These are phyloP conservation scores for Lathyrus sativus DNA, from an alignment of 306 rosid species.

Conservation along the genomic window DNA sequence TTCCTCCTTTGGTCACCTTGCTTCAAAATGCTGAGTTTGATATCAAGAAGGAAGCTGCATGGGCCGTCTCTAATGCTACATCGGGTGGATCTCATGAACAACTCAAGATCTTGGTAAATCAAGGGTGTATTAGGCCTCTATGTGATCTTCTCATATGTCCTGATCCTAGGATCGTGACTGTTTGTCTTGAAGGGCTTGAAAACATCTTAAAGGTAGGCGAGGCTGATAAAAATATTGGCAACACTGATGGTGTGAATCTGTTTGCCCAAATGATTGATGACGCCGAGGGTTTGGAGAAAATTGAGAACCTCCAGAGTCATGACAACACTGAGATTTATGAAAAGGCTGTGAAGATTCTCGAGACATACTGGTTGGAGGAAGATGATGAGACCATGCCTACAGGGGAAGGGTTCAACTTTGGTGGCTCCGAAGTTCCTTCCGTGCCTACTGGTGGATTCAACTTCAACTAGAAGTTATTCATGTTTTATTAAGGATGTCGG, in stretches of 20 bases:
- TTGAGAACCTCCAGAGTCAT: conserved; percentile 88
- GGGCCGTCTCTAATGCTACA: too few species aligned
- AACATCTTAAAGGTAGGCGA: too few species aligned
- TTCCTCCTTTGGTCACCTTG: too few species aligned
- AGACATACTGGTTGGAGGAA: too few species aligned
- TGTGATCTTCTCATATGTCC: too few species aligned
- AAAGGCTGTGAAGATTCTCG: conserved; percentile 90
- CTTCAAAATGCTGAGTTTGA: too few species aligned
- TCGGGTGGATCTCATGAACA: conserved; percentile 93
- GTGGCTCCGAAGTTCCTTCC: conserved; percentile 51
- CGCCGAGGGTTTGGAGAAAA: conserved; percentile 87
- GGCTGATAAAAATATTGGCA: conserved; percentile 62
- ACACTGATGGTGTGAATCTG: conserved; percentile 58
- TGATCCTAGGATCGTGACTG: too few species aligned
- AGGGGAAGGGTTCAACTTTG: conserved; percentile 84
- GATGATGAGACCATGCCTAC: too few species aligned
- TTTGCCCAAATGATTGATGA: conserved; percentile 88
- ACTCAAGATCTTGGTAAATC: conserved; percentile 61
- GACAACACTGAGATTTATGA: conserved; percentile 92
- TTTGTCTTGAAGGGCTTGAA: too few species aligned
- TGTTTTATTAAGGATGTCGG: conserved; percentile 18
- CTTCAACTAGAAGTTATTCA: conserved; percentile 66
- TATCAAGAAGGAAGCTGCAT: too few species aligned
- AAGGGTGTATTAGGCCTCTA: too few species aligned
- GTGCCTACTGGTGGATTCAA: conserved; percentile 93